Evolutionary conservation across 495 filamentous ascomycete species (phyloP), one percentile per base, ranked within the genome.

Genomic region (Neurospora sp.): DNA sequence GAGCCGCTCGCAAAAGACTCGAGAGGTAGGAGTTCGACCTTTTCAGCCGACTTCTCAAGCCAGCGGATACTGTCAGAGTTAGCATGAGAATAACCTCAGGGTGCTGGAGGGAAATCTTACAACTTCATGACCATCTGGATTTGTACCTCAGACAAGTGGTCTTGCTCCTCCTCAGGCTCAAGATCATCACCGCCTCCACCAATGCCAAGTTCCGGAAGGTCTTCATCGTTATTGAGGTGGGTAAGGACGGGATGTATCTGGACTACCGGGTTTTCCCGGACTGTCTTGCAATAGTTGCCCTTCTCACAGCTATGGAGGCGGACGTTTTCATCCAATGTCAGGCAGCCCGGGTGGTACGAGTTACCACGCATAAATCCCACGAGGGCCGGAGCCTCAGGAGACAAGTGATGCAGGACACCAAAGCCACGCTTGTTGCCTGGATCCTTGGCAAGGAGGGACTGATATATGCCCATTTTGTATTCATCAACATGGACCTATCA

Each of bases 231-330:
- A 0, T 77, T 71, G 8, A 84, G 83, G 72, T 76, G 86, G 74
- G 72, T 90, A 83, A 97, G 85, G 62, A 97, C 90, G 0, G 95
- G 95, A 18, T 84, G 87, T 70, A 98, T 96, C 81, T 88, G 89
- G 23, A 98, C 91, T 0, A 92, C 85, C 1, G 89, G 79, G 9
- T 86, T 85, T 14, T 79, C 82, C 41, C 88, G 81, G 3, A 92
- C 79, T 0, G 84, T 84, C 0, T 83, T 46, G 77, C 94, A 97
- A 1, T 85, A 83, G 39, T 87, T 87, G 3, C 90, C 92, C 72
- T 88, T 89, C 76, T 95, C 94, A 74, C 95, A 98, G 77, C 93
- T 95, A 81, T 98, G 94, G 35, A 98, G 84, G n/a, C 90, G 88
- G n/a, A 87, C 89, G 20, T 81, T 81, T 16, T 87, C 79, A 40